A percentile compares a stretch with the other conserved stretches of the same genome.
These are phyloP conservation scores for Fragaria vesca DNA, from an alignment of 306 rosid species.

Conservation along the genomic window DNA sequence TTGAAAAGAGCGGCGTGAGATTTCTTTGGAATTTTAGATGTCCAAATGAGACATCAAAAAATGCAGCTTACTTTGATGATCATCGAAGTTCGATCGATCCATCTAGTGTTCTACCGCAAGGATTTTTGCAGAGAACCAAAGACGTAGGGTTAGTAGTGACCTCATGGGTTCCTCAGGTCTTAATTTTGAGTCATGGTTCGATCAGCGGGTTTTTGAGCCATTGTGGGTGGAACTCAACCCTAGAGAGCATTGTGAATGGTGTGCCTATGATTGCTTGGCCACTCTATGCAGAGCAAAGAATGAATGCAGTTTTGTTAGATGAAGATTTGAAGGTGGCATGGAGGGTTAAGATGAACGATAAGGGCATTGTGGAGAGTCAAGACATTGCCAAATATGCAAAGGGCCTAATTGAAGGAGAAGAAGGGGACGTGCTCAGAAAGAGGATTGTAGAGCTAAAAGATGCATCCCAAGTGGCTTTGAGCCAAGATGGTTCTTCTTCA, in stretches of 20 bases:
- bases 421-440: slow-evolving; percentile 12
- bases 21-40: slow-evolving; percentile 21
- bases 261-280: slow-evolving; percentile 32
- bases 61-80: slow-evolving; percentile 17
- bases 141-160: slow-evolving; percentile 22
- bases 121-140: slow-evolving; percentile 30
- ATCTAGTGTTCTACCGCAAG: slow-evolving; percentile 13
- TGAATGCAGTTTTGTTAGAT: slow-evolving; percentile 11
- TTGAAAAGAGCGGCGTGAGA: slow-evolving; percentile 29
- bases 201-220: slow-evolving; percentile 27
- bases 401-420: slow-evolving; percentile 25
- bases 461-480: slow-evolving; percentile 15
- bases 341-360: slow-evolving; percentile 24
- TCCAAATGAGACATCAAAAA: slow-evolving; percentile 21
- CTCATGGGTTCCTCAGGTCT: slow-evolving; percentile 26
- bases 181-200: slow-evolving; percentile 8
- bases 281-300: slow-evolving; percentile 25
- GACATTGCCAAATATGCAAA: slow-evolving; percentile 15
- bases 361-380: slow-evolving; percentile 14
- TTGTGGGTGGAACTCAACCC: slow-evolving; percentile 34
- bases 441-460: slow-evolving; percentile 18
- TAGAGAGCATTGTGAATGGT: slow-evolving; percentile 24
- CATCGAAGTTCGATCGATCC: neutral
- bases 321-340: slow-evolving; percentile 23
- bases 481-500: slow-evolving; percentile 16